Percentiles rank a stretch among this genome's conserved stretches.
phyloP scores from a whole-genome alignment of 257 asterid species.

The Nicotiana tabacum region DNA sequence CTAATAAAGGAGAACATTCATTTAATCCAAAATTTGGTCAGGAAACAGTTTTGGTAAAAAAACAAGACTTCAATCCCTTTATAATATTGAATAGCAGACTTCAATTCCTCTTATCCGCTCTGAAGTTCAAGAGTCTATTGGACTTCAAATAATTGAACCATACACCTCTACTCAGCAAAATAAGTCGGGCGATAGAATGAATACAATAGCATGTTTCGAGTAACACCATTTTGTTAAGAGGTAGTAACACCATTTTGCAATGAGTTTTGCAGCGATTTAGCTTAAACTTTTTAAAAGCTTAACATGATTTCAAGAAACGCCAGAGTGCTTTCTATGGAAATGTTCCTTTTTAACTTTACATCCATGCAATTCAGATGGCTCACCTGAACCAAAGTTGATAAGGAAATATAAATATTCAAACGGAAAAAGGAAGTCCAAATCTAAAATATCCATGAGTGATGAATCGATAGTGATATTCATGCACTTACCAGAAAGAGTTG shows the following conservation, averaged over 20 bases:
- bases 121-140: not conserved
- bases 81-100: not conserved
- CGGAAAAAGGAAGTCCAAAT: not conserved
- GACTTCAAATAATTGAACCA: not conserved
- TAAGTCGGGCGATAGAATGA: not conserved
- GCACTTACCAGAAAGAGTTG: not conserved
- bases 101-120: not conserved
- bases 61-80: not conserved
- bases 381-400: not conserved
- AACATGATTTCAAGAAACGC: not conserved
- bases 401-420: not conserved
- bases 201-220: not conserved
- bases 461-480: not conserved
- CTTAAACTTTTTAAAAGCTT: not conserved
- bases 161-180: not conserved
- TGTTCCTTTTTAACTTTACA: not conserved
- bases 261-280: not conserved
- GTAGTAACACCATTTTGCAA: not conserved
- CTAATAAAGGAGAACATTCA: not conserved
- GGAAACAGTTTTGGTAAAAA: not conserved
- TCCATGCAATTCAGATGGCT: not conserved
- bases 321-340: not conserved
- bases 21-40: not conserved
- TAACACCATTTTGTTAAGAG: not conserved
- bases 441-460: not conserved